Conservation (phyloP, 352 stramenopile genomes). For the Phytopythium delawarense region DNA sequence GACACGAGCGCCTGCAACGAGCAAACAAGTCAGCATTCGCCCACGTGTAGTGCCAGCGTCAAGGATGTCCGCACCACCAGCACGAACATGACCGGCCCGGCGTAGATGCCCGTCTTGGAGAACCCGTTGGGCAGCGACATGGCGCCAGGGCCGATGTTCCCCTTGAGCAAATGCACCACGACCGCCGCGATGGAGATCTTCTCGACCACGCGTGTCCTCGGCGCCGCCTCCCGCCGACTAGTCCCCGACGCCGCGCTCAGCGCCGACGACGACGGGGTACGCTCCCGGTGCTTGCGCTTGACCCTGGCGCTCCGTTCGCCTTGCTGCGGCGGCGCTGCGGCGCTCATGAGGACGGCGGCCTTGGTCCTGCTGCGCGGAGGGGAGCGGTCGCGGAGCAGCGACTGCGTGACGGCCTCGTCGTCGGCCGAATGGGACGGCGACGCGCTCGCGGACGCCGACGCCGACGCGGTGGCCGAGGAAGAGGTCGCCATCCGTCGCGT, state of each 20-base stretch:
- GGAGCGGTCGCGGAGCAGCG: slow-evolving; percentile 1
- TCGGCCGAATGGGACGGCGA: neutral
- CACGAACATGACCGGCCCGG: slow-evolving; percentile 55
- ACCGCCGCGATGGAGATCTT: slow-evolving; percentile 53
- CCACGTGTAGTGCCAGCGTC: neutral
- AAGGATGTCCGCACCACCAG: slow-evolving; percentile 31
- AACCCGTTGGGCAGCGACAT: slow-evolving; percentile 80
- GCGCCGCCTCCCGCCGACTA: neutral
- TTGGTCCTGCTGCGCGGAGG: neutral
- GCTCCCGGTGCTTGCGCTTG: neutral
- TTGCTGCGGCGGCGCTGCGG: neutral
- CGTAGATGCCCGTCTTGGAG: slow-evolving; percentile 66
- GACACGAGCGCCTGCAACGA: slow-evolving; percentile 51
- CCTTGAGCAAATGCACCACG: slow-evolving; percentile 69
- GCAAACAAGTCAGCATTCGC: neutral
- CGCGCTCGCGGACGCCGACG: neutral
- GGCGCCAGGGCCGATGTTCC: slow-evolving; percentile 71
- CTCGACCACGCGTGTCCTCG: slow-evolving; percentile 16
- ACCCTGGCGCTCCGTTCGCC: neutral
- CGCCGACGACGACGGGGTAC: slow-evolving; percentile 9
- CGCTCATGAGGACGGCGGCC: neutral
- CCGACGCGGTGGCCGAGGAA: neutral
- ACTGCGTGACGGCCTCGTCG: neutral
- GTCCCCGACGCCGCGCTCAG: neutral
- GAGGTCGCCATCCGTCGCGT: neutral